Evolutionary conservation across 2,329 filamentous ascomycete species (phyloP).

Genomic region (Gremmenia infestans): DNA sequence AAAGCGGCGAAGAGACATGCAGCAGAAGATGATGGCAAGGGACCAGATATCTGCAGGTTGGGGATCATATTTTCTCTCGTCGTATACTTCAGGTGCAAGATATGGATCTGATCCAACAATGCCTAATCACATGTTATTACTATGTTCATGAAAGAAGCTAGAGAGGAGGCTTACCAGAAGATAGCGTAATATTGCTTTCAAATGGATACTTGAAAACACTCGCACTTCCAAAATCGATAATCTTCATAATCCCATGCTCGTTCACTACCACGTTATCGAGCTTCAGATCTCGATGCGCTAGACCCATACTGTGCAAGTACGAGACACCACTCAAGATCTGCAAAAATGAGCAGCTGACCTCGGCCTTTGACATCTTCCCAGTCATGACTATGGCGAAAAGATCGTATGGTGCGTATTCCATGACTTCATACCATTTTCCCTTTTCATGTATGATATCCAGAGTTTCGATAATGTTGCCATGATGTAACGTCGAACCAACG

Average conservation of each 20-base stretch:
- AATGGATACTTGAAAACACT: conserved; percentile 98
- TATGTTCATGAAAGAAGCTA: neutral
- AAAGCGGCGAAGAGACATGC: conserved; percentile 92
- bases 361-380: conserved; percentile 88
- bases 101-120: conserved; percentile 89
- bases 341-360: conserved; percentile 84
- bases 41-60: conserved; percentile 97
- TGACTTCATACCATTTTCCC: conserved; percentile 93
- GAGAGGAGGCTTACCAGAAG: conserved; percentile 59
- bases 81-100: conserved; percentile 93
- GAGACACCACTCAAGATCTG: conserved; percentile 93
- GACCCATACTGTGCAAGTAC: conserved; percentile 89
- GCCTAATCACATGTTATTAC: conserved; percentile 40
- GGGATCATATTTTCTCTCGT: conserved; percentile 87
- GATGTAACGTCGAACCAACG: conserved; percentile 92
- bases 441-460: conserved; percentile 95
- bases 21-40: conserved; percentile 96
- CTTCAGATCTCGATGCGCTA: conserved; percentile 93
- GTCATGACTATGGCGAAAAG: conserved; percentile 99
- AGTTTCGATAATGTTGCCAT: conserved; percentile 97
- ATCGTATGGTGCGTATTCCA: conserved; percentile 97
- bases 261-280: conserved; percentile 98
- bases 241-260: conserved; percentile 95
- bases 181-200: conserved; percentile 78
- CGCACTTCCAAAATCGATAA: conserved; percentile 97